Conservation (phyloP, 108 stramenopile genomes). For the Parmales sp. region DNA sequence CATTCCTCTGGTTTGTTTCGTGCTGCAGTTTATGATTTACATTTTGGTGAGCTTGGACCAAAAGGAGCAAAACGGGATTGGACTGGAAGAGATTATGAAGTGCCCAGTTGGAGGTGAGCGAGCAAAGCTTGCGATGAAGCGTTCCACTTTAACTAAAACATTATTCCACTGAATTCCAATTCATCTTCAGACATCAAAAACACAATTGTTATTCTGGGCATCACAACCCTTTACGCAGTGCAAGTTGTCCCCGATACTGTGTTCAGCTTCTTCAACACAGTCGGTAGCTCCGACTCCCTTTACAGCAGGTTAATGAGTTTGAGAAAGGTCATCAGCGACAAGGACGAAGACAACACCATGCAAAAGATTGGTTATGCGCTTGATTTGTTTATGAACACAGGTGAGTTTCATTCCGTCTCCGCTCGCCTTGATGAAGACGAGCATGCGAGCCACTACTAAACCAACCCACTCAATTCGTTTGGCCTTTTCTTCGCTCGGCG, state of each 20-base stretch:
- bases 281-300: conserved; percentile 5
- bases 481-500: too few species aligned
- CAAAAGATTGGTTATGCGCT: conserved; percentile 14
- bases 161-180: too few species aligned
- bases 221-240: conserved; percentile 12
- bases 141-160: too few species aligned
- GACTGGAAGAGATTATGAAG: too few species aligned
- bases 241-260: conserved; percentile 15
- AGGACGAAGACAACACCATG: conserved; percentile 2
- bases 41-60: background rate
- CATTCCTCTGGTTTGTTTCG: background rate
- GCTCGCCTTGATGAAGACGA: too few species aligned
- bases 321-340: background rate
- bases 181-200: background rate
- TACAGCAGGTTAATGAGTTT: conserved; percentile 14
- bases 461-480: too few species aligned
- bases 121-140: too few species aligned
- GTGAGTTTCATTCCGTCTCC: too few species aligned
- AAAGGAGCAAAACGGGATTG: too few species aligned
- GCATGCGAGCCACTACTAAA: too few species aligned
- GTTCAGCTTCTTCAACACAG: conserved; percentile 5
- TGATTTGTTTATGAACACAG: conserved; percentile 21
- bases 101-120: too few species aligned
- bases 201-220: background rate
- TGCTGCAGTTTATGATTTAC: conserved; percentile 9